These are phyloP conservation scores for Mucor velutinosus DNA, from an alignment of 371 early-diverging fungal species.

Conservation along the genomic window DNA sequence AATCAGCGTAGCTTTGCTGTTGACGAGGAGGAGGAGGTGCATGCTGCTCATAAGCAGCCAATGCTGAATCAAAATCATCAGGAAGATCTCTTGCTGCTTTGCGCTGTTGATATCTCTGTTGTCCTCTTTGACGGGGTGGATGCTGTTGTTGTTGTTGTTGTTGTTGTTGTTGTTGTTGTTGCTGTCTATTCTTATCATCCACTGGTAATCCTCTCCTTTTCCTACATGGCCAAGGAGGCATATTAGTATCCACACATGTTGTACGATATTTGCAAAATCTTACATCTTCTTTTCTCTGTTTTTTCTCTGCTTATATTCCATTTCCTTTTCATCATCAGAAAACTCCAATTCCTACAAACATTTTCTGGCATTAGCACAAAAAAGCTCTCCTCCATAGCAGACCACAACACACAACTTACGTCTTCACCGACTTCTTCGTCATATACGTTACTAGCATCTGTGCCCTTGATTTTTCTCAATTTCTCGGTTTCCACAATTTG, in stretches of 20 bases:
- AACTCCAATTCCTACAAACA: slow-evolving; percentile 73
- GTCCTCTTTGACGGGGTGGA: not conserved
- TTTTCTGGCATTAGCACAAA: not conserved
- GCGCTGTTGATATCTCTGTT: not conserved
- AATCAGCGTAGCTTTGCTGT: slow-evolving; percentile 40
- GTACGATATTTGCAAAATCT: not conserved
- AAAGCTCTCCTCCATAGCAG: not conserved
- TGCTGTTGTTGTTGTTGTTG: not conserved
- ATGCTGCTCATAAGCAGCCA: slow-evolving; percentile 24
- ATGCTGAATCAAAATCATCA: slow-evolving; percentile 26
- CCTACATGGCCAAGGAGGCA: not conserved
- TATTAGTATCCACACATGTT: not conserved
- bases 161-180: not conserved
- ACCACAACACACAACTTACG: slow-evolving; percentile 22
- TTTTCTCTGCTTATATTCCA: slow-evolving; percentile 54
- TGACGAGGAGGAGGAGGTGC: slow-evolving; percentile 20
- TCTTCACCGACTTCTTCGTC: slow-evolving; percentile 90
- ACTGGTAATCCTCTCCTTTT: slow-evolving; percentile 4
- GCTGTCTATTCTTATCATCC: not conserved
- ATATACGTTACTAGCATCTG: slow-evolving; percentile 90
- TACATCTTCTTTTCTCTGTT: slow-evolving; percentile 28
- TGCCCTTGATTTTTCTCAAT: slow-evolving; percentile 72
- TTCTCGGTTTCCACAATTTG: slow-evolving; percentile 69
- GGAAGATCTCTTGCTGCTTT: slow-evolving; percentile 1
- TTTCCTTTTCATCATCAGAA: slow-evolving; percentile 88